phyloP scores from a whole-genome alignment of 495 filamentous ascomycete species.

The Daldinia vernicosa region DNA sequence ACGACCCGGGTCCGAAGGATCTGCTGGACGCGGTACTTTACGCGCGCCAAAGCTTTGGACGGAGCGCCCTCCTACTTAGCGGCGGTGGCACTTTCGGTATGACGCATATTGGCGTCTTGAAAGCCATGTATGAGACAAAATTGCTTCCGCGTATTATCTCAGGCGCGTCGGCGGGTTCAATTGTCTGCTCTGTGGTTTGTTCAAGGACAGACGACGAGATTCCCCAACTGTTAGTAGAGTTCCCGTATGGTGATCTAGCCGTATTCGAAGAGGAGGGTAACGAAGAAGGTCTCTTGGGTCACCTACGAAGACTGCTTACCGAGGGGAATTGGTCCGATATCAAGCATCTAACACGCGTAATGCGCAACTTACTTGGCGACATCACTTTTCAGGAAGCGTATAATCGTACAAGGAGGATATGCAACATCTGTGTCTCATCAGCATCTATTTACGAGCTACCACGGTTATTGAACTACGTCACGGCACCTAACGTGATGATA shows the following conservation, averaged over 20 bases:
- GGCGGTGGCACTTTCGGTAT: constrained; percentile 95
- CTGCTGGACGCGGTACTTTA: constrained; percentile 76
- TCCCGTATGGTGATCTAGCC: constrained; percentile 81
- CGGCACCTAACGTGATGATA: constrained; percentile 91
- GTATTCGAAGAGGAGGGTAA: constrained; percentile 82
- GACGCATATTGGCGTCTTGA: constrained; percentile 95
- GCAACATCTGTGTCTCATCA: constrained; percentile 92
- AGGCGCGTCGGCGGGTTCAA: constrained; percentile 92
- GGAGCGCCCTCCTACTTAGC: constrained; percentile 85
- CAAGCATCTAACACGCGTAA: constrained; percentile 77
- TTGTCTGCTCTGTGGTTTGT: constrained; percentile 87
- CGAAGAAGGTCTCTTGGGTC: constrained; percentile 72
- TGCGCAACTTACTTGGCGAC: constrained; percentile 80
- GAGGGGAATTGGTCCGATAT: constrained; percentile 86
- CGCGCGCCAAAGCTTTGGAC: constrained; percentile 85
- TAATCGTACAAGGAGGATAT: constrained; percentile 85
- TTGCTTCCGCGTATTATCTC: constrained; percentile 92
- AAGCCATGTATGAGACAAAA: constrained; percentile 76
- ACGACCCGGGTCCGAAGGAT: constrained; percentile 67
- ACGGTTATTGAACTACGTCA: constrained; percentile 88
- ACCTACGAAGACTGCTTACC: constrained; percentile 79
- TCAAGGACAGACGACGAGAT: constrained; percentile 87
- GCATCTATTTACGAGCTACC: constrained; percentile 88
- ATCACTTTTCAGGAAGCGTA: constrained; percentile 97
- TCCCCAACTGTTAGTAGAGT: constrained; percentile 72